phyloP scores from a whole-genome alignment of 805 yeast genomes.

The Yarrowia sp. region DNA sequence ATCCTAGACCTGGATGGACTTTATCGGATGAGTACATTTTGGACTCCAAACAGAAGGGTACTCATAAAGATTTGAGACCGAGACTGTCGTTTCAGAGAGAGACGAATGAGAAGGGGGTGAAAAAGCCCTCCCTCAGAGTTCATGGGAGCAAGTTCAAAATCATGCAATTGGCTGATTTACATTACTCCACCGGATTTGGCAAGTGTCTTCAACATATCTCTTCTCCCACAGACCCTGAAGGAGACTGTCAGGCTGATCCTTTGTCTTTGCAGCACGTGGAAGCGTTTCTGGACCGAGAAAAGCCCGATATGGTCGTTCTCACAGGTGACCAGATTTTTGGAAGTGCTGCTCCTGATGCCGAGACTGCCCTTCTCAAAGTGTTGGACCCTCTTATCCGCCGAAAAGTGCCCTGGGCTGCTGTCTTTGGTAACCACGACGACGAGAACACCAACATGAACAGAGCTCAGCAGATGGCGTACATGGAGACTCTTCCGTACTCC shows the following conservation, averaged over 20 bases:
- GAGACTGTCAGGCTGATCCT: slow-evolving; percentile 75
- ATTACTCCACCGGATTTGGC: slow-evolving; percentile 85
- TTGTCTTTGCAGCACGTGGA: slow-evolving; percentile 69
- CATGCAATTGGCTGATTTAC: slow-evolving; percentile 89
- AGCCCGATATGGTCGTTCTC: slow-evolving; percentile 83
- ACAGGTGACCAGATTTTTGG: slow-evolving; percentile 96
- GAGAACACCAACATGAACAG: slow-evolving; percentile 72
- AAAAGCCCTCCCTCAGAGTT: slow-evolving; percentile 51
- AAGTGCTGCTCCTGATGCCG: slow-evolving; percentile 76
- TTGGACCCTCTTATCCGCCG: slow-evolving; percentile 70
- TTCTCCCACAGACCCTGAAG: slow-evolving; percentile 39
- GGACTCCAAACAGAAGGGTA: slow-evolving; percentile 17
- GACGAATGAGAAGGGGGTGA: slow-evolving; percentile 33
- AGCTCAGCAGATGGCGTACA: slow-evolving; percentile 63
- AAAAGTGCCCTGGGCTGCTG: slow-evolving; percentile 81
- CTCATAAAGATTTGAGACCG: slow-evolving; percentile 28
- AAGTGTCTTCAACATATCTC: slow-evolving; percentile 66
- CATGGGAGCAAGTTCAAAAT: slow-evolving; percentile 66
- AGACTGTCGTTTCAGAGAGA: slow-evolving; percentile 40
- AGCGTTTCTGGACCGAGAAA: slow-evolving; percentile 70
- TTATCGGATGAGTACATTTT: slow-evolving; percentile 48
- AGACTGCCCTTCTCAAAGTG: slow-evolving; percentile 80
- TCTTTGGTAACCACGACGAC: slow-evolving; percentile 94
- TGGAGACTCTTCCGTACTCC: slow-evolving; percentile 70
- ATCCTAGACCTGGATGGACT: slow-evolving; percentile 78